Base-by-base conservation (phyloP, 2,329 filamentous ascomycete species). In the Rhynchosporium agropyri region DNA sequence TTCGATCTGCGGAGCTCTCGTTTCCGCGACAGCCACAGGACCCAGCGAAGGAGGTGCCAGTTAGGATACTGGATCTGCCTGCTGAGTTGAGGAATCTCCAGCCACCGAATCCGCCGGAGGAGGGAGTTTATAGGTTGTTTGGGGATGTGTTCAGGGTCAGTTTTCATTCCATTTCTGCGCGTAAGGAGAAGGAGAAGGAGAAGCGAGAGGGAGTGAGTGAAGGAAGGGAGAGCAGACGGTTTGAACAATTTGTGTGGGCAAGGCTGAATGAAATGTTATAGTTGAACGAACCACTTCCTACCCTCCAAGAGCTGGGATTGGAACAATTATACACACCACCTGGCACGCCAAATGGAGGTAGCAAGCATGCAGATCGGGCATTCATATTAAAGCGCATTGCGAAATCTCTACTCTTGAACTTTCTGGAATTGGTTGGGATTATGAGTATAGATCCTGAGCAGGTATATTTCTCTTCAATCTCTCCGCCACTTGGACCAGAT, bases 371-470 rank as follows among this genome's bases (percentile, higher is more conserved):
- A 64, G 84, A 89, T 72, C 84, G 85, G 50, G 85, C 85, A 2
- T 81, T 87, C 67, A 83, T 91, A 73, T 85, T 95, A 2, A 89
- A 92, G 70, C 84, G 88, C 57, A 83, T 97, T 36, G 86, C 90
- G 65, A 96, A 96, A 74, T 94, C 90, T 3, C 80, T 97, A 0
- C 81, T 98, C 0, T 81, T 98, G 50, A 96, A 94, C 74, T 98
- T 96, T 73, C 82, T 98, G 50, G 92, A 96, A 73, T 84, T 98
- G 4, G 80, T 89, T 0, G 91, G 92, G 29, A 79, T 90, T 13
- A 79, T 96, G 62, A 83, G 84, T 9, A 77, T 84, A n/a, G 83
- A 88, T 51, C 89, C 91, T 0, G 80, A 83, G 49, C 79, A 79
- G 55, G 81, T 83, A 73, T 20, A 73, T 69, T 33, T 20, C 12